Conservation (phyloP, 257 asterid genomes). For the Solanum piurae region DNA sequence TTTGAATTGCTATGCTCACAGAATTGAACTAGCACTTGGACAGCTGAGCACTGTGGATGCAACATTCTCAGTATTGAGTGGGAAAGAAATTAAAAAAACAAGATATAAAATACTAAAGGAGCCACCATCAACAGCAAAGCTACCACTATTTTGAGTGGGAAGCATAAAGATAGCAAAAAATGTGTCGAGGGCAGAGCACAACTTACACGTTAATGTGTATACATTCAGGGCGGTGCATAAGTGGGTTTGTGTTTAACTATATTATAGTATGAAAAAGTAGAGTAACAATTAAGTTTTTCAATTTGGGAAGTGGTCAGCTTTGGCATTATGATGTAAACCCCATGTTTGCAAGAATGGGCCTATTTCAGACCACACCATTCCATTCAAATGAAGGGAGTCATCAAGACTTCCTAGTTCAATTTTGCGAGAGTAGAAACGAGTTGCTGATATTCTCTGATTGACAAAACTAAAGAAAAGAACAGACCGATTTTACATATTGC, state of each 20-base stretch:
- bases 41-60: slow-evolving; percentile 41
- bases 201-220: neutral
- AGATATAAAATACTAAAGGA: neutral
- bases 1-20: slow-evolving; percentile 23
- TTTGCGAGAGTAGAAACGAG: neutral
- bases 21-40: slow-evolving; percentile 29
- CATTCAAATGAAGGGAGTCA: neutral
- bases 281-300: neutral
- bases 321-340: neutral
- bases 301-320: neutral
- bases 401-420: neutral
- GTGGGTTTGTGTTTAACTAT: neutral
- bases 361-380: neutral
- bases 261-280: neutral
- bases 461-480: neutral
- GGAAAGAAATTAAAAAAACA: neutral
- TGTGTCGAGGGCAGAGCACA: neutral
- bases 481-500: neutral
- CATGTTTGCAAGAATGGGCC: neutral
- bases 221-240: neutral
- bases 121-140: neutral
- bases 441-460: neutral
- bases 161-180: neutral
- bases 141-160: neutral
- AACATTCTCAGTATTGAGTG: neutral